phyloP scores from a whole-genome alignment of 768 basidiomycete genomes.

The Collybia nuda region DNA sequence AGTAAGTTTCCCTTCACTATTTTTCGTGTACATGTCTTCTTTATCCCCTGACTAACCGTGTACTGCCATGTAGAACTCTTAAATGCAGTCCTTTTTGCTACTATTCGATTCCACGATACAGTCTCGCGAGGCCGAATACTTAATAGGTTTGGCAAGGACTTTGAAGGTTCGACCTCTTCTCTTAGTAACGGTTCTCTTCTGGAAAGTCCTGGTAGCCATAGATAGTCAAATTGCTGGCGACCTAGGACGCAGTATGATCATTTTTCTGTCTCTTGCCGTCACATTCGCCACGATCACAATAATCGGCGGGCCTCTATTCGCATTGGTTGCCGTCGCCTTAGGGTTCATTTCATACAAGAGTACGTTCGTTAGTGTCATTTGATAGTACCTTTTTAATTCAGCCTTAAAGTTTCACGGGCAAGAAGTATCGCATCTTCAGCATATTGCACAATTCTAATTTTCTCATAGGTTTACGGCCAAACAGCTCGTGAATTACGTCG shows the following conservation, averaged over 20 bases:
- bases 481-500: conserved; percentile 86
- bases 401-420: conserved; percentile 35
- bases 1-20: conserved; percentile 3
- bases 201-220: conserved; percentile 50
- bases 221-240: conserved; percentile 84
- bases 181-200: background rate
- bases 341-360: too few species aligned
- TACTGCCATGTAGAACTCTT: conserved; percentile 39
- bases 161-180: conserved; percentile 50
- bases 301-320: too few species aligned
- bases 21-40: too few species aligned
- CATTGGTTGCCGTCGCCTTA: too few species aligned
- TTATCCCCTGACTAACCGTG: too few species aligned
- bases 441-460: background rate
- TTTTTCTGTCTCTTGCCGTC: conserved; percentile 66
- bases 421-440: background rate
- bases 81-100: conserved; percentile 81
- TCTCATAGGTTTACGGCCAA: conserved; percentile 54
- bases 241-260: conserved; percentile 77
- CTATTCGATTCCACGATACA: conserved; percentile 92
- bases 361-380: too few species aligned
- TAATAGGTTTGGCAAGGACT: conserved; percentile 89
- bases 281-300: conserved; percentile 62
- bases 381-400: too few species aligned
- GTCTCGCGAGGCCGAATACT: conserved; percentile 80